Percentiles rank a stretch among this genome's conserved stretches.
These are phyloP conservation scores for Hibiscus tridactylites DNA, from an alignment of 345 rosid species.

Conservation along the genomic window DNA sequence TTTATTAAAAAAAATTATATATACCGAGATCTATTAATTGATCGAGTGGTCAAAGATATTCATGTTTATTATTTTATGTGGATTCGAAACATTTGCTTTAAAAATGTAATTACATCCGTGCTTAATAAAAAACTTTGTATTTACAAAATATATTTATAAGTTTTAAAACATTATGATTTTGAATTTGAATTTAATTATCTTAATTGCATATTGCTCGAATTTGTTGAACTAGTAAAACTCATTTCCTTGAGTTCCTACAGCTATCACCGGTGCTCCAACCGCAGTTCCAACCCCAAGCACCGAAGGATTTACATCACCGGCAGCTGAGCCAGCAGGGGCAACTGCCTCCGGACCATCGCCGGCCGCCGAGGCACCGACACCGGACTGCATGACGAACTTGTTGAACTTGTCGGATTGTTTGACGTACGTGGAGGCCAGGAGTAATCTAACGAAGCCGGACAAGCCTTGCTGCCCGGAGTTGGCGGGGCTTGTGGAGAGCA, in stretches of 20 bases:
- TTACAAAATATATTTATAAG: no score
- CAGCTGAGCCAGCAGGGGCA: background rate
- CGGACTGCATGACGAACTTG: constrained; percentile 40
- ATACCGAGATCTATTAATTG: no score
- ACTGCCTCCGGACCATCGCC: background rate
- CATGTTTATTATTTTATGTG: no score
- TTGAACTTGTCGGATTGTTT: constrained; percentile 65
- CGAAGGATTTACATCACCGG: background rate
- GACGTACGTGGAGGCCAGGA: constrained; percentile 39
- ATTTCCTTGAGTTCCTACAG: background rate
- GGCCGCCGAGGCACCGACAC: constrained; percentile 12
- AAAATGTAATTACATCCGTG: no score
- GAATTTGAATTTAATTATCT: no score
- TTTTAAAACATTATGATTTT: no score
- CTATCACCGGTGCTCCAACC: background rate
- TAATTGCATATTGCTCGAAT: no score
- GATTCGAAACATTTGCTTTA: no score
- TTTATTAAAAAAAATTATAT: no score
- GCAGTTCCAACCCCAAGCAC: background rate
- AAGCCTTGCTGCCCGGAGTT: constrained; percentile 76
- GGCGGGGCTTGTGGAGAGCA: constrained; percentile 62
- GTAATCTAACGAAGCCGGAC: constrained; percentile 51
- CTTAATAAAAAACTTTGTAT: no score
- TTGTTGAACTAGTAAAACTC: no score
- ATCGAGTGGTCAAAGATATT: no score